Conservation (phyloP, 306 rosid genomes). For the Cicer yamashitae region DNA sequence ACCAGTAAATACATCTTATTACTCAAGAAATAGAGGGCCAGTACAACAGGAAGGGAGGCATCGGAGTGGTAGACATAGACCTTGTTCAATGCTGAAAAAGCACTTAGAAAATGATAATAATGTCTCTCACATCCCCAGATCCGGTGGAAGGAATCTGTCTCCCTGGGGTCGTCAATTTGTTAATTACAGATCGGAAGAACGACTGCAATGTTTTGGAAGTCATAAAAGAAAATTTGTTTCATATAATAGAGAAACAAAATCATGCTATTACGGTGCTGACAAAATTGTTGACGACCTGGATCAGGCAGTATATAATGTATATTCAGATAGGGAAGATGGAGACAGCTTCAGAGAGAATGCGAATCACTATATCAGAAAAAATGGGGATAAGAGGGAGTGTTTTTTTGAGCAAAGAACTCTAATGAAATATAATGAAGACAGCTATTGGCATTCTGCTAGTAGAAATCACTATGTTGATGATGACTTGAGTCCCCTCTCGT, state of each 20-base stretch:
- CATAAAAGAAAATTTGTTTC: conserved; percentile 47
- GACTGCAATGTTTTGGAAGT: conserved; percentile 39
- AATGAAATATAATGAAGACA: conserved; percentile 41
- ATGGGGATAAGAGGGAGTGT: conserved; percentile 45
- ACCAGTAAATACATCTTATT: conserved; percentile 47
- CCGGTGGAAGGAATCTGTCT: conserved; percentile 47
- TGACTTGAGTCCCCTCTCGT: conserved; percentile 46
- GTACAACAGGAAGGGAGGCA: conserved; percentile 45
- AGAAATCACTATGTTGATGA: conserved; percentile 41
- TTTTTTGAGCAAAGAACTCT: conserved; percentile 44
- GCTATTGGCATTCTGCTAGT: conserved; percentile 47
- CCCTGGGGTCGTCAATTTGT: conserved; percentile 40
- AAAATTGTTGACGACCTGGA: conserved; percentile 42
- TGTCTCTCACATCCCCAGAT: conserved; percentile 39
- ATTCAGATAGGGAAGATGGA: conserved; percentile 42
- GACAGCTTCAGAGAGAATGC: conserved; percentile 43
- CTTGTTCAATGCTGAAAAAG: conserved; percentile 39
- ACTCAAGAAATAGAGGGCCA: conserved; percentile 51
- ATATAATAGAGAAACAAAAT: conserved; percentile 49
- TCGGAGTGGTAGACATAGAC: conserved; percentile 37
- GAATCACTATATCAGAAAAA: conserved; percentile 44
- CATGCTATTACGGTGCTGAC: conserved; percentile 48
- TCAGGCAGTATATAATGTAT: conserved; percentile 32
- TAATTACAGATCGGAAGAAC: conserved; percentile 49
- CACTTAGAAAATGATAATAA: conserved; percentile 43